Percentiles rank a stretch among this genome's conserved stretches.
phyloP scores from a whole-genome alignment of 805 yeast genomes.

The Lachancea nothofagi region DNA sequence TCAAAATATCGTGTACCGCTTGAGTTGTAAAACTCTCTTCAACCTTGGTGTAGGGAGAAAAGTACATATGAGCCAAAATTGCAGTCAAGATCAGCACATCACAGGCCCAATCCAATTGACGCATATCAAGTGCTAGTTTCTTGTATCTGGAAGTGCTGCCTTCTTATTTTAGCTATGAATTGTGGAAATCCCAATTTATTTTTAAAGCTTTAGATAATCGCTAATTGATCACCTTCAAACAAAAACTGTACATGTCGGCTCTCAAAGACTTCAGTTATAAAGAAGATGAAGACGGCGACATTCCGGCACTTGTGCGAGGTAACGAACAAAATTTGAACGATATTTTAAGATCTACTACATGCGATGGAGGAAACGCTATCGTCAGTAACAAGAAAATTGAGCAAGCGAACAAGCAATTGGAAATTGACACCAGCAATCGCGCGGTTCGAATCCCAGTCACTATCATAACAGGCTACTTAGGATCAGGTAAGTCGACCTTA shows the following conservation, averaged over 20 bases:
- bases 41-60: slow-evolving; percentile 83
- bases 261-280: slow-evolving; percentile 28
- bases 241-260: slow-evolving; percentile 26
- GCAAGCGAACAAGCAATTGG: slow-evolving; percentile 26
- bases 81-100: slow-evolving; percentile 38
- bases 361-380: slow-evolving; percentile 27
- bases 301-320: slow-evolving; percentile 30
- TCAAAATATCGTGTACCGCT: slow-evolving; percentile 76
- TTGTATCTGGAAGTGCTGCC: no score
- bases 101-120: background rate
- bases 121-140: background rate
- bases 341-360: slow-evolving; percentile 19
- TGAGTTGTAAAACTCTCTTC: slow-evolving; percentile 92
- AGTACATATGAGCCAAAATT: slow-evolving; percentile 44
- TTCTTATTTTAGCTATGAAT: no score
- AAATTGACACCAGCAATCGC: slow-evolving; percentile 2
- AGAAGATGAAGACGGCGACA: slow-evolving; percentile 31
- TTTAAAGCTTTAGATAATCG: background rate
- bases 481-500: slow-evolving; percentile 89
- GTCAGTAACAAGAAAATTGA: slow-evolving; percentile 28
- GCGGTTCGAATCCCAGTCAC: slow-evolving; percentile 72
- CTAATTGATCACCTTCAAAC: no score
- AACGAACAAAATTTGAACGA: slow-evolving; percentile 24
- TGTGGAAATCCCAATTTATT: background rate
- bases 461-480: slow-evolving; percentile 89